Base-by-base conservation (phyloP, 192 early-diverging fungal species). In the Coemansia biformis region DNA sequence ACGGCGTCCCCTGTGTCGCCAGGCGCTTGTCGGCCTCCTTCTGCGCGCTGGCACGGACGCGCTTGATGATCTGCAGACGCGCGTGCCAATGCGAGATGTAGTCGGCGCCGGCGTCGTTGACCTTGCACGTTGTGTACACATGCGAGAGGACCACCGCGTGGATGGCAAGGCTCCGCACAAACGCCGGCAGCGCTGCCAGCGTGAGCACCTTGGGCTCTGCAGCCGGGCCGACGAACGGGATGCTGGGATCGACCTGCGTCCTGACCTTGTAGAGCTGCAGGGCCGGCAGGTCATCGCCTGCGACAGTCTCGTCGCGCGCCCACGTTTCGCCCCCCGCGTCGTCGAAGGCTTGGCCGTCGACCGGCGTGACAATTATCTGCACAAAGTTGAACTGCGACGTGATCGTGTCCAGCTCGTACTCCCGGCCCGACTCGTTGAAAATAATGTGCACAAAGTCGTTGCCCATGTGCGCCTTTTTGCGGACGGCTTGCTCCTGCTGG, bases 381-480 rank as follows among this genome's bases (percentile, higher is more conserved):
- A 99, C 86, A 64, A 86, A 94, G 59, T 96, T 97, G 76, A 97
- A 97, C 63, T 99, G 89, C 12, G 86, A 83, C 3, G 92, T 85
- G 24, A 97, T 78, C 5, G 92, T 97, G 47, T 93, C 86, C 65
- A 93, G 92, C 26, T 79, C 81, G 59, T 88, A 91, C 8, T 84
- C 79, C 0, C 48, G 48, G 1, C 88, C 93, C 26, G 86, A 87
- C 58, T 99, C 93, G 59, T 97, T 93, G 54, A 85, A 99, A 8
- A 96, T 83, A 52, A 99, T 86, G 28, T 84, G 83, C 40, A 99
- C 89, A 75, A 84, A 96, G 70, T 99, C 92, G 59, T 99, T 99
- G 34, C 92, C 96, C 53, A 99, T 92, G 59, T 96, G 92, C 22
- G 91, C 75, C 75, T 99, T 99, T 57, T 99, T 99, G 51, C 79